Base-by-base conservation (phyloP, 2,329 filamentous ascomycete genomes). In the Colletotrichum camelliae region DNA sequence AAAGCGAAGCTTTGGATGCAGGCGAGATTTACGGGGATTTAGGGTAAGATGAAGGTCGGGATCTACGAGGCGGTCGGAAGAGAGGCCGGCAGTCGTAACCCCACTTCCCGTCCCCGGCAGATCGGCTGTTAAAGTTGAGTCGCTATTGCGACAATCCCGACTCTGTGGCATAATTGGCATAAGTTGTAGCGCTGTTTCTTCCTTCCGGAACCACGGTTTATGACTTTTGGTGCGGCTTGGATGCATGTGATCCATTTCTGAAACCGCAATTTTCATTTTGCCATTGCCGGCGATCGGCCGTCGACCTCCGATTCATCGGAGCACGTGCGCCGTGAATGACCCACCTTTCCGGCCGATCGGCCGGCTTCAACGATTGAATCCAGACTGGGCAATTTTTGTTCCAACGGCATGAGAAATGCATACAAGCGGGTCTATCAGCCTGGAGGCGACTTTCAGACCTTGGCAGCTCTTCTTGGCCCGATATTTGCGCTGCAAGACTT, bases 31-130 rank as follows among this genome's bases (percentile, higher is more conserved):
- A 52, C 43, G 43, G n/a, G 43, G 43, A 52, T 21, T 52, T 52
- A 52, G 10, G 43, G 43, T 21, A 52, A 21, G 43, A 2, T 4
- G 43, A 21, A 21, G n/a, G 43, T 1, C n/a, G n/a, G 43, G 21
- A 21, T 13, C 7, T 52, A 7, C 43, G 43, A 52, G 43, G 43
- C 2, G 43, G 43, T 52, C 43, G 43, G 43, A 8, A 52, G n/a
- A 52, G n/a, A 52, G n/a, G n/a, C 43, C 43, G n/a, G 43, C 43
- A 52, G 43, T 52, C 43, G 43, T 21, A 52, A 52, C n/a, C 43
- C 43, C 43, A 52, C 43, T 21, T 52, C n/a, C 43, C 43, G 43
- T 10, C n/a, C 43, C 1, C 43, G 43, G 39, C 39, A 43, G 43
- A 52, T 52, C 43, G n/a, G 43, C 43, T 52, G 43, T 10, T 24